Base-by-base conservation (phyloP, 768 basidiomycete species). In the Crucibulum laeve region DNA sequence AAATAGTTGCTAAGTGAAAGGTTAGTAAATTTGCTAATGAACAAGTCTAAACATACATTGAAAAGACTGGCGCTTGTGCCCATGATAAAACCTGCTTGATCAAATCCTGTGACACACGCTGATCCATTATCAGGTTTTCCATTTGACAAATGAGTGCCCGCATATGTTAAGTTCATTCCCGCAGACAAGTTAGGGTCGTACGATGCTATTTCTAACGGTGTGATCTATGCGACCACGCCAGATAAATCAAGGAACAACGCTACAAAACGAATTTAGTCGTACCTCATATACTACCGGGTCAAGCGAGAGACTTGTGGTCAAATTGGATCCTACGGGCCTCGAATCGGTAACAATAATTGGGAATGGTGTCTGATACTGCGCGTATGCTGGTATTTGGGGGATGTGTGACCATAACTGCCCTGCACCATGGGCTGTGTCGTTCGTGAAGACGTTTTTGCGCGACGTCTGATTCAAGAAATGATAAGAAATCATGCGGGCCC, bases 121-220 rank as follows among this genome's bases (percentile, higher is more conserved):
- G 78, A 74, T 4, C 66, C 59, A 47, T 77, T 80, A 8, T 61
- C 64, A 0, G 83, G 73, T 45, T 66, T 54, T 3, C 84, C 87
- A 44, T 82, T 74, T 18, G 61, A 58, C 14, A 91, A 56, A 47
- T 71, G 68, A 0, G 87, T 88, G 4, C 91, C 91, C 4, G 77
- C 71, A 50, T 74, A 80, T 0, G 74, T 63, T 21, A 79, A 65
- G 35, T 83, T 81, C 54, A 76, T 71, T 58, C 85, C 89, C 1
- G 85, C 81, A n/a, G 80, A 80, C 5, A 87, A 64, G 40, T 61
- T 71, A 7, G 86, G 82, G 53, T 91, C 87, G 61, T 75, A 90
- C 0, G 85, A 87, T 3, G 84, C 87, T 36, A 82, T 70, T 54
- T 87, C 85, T 47, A 77, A 58, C n/a, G 79, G 79, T 0, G 74